Conservation (phyloP, 73 alveolate genomes). For the Symbiodinium pilosum region DNA sequence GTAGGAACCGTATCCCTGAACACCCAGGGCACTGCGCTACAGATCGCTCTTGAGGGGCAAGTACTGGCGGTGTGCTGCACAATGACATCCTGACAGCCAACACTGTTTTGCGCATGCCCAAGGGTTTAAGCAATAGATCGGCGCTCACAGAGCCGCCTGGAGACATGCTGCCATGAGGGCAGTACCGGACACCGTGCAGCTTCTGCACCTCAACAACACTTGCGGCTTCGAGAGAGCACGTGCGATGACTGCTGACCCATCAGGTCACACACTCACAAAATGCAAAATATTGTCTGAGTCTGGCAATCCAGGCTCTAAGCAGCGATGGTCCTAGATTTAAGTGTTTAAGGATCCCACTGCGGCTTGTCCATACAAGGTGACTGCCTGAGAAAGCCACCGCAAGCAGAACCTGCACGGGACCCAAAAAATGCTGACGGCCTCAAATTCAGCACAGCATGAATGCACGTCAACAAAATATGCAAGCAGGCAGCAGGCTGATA, state of each 20-base stretch:
- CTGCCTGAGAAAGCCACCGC: background rate
- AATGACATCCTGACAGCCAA: background rate
- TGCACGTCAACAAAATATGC: background rate
- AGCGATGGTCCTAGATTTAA: background rate
- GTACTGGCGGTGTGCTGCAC: background rate
- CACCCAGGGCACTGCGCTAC: background rate
- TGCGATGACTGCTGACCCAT: too few species aligned
- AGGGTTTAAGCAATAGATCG: background rate
- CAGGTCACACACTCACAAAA: too few species aligned
- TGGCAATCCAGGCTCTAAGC: background rate
- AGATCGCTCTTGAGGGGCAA: background rate
- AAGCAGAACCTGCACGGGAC: background rate
- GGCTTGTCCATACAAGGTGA: background rate
- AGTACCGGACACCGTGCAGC: background rate
- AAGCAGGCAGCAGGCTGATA: background rate
- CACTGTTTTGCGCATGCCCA: background rate
- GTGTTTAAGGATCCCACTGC: background rate
- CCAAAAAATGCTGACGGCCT: background rate
- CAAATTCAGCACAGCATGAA: background rate
- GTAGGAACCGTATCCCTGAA: background rate
- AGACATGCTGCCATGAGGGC: background rate
- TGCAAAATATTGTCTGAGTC: background rate
- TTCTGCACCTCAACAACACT: background rate
- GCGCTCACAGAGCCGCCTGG: background rate
- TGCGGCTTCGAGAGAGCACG: too few species aligned